Evolutionary conservation across 2,329 filamentous ascomycete genomes (phyloP).

Genomic region (Teratosphaeriaceae sp.): DNA sequence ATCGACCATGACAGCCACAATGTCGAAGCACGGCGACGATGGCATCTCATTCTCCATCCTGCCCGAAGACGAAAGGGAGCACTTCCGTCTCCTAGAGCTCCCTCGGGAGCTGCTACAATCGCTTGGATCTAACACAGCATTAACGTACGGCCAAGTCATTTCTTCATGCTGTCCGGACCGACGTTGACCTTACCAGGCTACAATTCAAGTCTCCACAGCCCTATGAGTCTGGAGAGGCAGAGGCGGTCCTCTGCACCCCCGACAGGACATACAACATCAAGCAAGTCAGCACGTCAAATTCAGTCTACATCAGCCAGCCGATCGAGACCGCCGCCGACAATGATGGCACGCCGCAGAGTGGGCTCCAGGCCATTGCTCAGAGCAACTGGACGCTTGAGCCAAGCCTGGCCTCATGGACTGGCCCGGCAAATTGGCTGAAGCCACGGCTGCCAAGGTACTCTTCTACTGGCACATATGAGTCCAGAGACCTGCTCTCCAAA

Average conservation of each 20-base stretch:
- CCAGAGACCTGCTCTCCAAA: constrained; percentile 26
- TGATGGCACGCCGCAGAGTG: constrained; percentile 22
- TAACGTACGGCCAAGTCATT: constrained; percentile 30
- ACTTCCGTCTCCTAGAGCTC: constrained; percentile 55
- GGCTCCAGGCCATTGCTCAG: constrained; percentile 38
- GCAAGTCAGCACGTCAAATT: constrained; percentile 61
- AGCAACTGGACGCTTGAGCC: constrained; percentile 41
- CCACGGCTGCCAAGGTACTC: constrained; percentile 35
- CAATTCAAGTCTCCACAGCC: constrained; percentile 35
- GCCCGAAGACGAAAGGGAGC: constrained; percentile 40
- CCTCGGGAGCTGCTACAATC: constrained; percentile 51
- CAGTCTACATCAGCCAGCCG: constrained; percentile 48
- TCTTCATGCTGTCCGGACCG: neutral
- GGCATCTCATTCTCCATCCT: constrained; percentile 37
- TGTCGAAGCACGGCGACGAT: constrained; percentile 37
- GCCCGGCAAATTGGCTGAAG: constrained; percentile 31
- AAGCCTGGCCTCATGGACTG: constrained; percentile 23
- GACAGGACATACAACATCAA: constrained; percentile 53
- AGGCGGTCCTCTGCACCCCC: constrained; percentile 53
- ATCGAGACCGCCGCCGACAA: constrained; percentile 15
- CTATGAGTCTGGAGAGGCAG: constrained; percentile 24
- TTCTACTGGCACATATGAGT: constrained; percentile 18
- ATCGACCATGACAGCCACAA: constrained; percentile 28
- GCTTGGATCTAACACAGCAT: constrained; percentile 42
- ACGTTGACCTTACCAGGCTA: constrained; percentile 23